Percentiles rank a stretch among this genome's conserved stretches.
These are phyloP conservation scores for Pyricularia sp. DNA, from an alignment of 2,329 filamentous ascomycete species.

Conservation along the genomic window DNA sequence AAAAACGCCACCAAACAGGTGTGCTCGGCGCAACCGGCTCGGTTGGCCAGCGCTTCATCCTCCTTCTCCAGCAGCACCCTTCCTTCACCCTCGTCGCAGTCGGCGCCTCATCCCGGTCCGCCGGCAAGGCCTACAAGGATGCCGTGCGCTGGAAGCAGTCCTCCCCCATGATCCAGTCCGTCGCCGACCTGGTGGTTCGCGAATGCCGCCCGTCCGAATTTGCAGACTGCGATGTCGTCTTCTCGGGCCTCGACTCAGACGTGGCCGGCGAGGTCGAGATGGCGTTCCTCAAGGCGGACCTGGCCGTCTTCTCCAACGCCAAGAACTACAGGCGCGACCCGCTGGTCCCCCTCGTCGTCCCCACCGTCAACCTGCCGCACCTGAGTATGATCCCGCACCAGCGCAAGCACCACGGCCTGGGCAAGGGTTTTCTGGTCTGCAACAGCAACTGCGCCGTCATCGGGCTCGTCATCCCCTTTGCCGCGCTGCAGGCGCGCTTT, in stretches of 20 bases:
- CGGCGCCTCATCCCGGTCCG: conserved; percentile 80
- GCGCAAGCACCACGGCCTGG: conserved; percentile 58
- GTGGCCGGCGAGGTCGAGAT: conserved; percentile 89
- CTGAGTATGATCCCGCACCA: conserved; percentile 86
- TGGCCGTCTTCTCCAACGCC: conserved; percentile 93
- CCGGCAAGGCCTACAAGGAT: conserved; percentile 90
- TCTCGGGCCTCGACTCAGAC: conserved; percentile 86
- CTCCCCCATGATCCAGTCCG: conserved; percentile 60
- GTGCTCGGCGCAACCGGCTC: conserved; percentile 90
- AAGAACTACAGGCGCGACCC: conserved; percentile 94
- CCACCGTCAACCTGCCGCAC: conserved; percentile 86
- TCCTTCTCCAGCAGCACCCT: conserved; percentile 81
- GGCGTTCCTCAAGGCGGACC: conserved; percentile 79
- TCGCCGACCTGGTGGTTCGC: conserved; percentile 75
- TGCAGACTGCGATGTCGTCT: conserved; percentile 83
- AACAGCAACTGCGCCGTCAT: conserved; percentile 99
- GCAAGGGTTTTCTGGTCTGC: conserved; percentile 89
- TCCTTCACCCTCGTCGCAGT: conserved; percentile 80
- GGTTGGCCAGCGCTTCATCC: conserved; percentile 91
- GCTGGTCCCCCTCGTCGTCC: conserved; percentile 84
- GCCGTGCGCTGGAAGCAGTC: conserved; percentile 94
- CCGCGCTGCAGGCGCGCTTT: conserved; percentile 78
- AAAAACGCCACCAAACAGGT: conserved; percentile 27
- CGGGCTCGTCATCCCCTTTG: conserved; percentile 89
- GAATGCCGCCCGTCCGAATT: conserved; percentile 79